Conservation (phyloP, 2,329 filamentous ascomycete genomes). For the Keithomyces neogunnii region DNA sequence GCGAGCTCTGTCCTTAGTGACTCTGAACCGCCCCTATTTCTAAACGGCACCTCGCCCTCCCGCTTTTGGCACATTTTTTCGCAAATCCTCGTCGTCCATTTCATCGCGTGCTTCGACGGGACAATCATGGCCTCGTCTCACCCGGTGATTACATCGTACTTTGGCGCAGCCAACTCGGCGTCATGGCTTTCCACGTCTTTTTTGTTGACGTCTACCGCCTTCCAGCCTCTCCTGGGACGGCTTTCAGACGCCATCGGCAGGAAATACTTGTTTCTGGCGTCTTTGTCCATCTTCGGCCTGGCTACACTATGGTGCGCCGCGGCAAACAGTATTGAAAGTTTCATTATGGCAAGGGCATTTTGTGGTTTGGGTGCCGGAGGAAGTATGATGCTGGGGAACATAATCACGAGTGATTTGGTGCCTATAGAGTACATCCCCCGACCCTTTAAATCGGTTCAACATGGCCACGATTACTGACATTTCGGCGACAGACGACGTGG, state of each 20-base stretch:
- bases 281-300: conserved; percentile 52
- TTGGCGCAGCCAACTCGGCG: conserved; percentile 66
- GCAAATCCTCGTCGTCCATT: conserved; percentile 48
- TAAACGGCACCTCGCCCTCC: conserved; percentile 36
- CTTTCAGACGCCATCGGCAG: conserved; percentile 67
- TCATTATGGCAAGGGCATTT: conserved; percentile 62
- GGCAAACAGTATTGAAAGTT: conserved; percentile 57
- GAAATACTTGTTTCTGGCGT: conserved; percentile 56
- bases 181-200: conserved; percentile 80
- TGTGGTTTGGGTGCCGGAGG: conserved; percentile 69
- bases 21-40: conserved; percentile 20
- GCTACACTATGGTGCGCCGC: conserved; percentile 63
- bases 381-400: conserved; percentile 58
- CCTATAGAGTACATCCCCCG: conserved; percentile 49
- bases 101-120: conserved; percentile 60
- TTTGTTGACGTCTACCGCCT: conserved; percentile 65
- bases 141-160: conserved; percentile 74
- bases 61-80: conserved; percentile 57
- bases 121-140: conserved; percentile 78
- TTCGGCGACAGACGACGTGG: conserved; percentile 39
- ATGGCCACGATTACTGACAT: not conserved
- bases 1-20: not conserved
- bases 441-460: no score
- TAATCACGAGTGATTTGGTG: conserved; percentile 66
- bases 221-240: conserved; percentile 67